Percentiles rank a stretch among this genome's conserved stretches.
Evolutionary conservation across 306 rosid species (phyloP).

Genomic region (Betula pendula): DNA sequence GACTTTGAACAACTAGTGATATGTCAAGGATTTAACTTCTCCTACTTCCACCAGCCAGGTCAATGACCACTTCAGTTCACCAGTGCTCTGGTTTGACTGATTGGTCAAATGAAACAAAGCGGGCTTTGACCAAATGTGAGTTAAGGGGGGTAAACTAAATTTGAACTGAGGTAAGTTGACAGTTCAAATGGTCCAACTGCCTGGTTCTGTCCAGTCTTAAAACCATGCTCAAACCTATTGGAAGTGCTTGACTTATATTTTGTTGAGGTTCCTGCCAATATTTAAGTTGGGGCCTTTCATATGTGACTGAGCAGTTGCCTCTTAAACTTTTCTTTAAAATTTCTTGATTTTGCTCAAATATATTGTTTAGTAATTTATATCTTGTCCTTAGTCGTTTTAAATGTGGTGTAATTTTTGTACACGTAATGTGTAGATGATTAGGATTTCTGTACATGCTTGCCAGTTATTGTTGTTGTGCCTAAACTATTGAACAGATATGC

Average conservation of each 20-base stretch:
- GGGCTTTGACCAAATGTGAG: not conserved
- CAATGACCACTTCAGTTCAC: not conserved
- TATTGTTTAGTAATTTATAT: not conserved
- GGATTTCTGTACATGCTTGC: conserved; percentile 21
- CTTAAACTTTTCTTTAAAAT: conserved; percentile 2
- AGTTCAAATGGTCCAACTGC: not conserved
- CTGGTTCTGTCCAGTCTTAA: not conserved
- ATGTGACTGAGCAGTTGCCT: not conserved
- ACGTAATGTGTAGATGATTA: conserved; percentile 1
- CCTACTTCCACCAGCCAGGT: not conserved
- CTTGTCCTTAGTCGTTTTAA: not conserved
- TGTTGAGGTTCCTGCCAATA: not conserved
- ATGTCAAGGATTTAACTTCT: not conserved
- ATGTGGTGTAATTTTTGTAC: conserved; percentile 17
- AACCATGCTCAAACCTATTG: not conserved
- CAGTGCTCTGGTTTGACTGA: not conserved
- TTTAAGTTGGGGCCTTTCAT: not conserved
- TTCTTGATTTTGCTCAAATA: conserved; percentile 8
- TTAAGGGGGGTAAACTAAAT: not conserved
- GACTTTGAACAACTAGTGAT: not conserved
- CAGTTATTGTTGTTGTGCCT: conserved; percentile 19
- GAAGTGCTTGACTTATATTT: not conserved
- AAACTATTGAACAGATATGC: not conserved
- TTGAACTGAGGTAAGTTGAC: not conserved
- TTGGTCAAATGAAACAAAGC: not conserved